A percentile compares a stretch with the other conserved stretches of the same genome.
Conservation (phyloP, 225 moss, liverwort and hornwort species). For the Ulota crispa region DNA sequence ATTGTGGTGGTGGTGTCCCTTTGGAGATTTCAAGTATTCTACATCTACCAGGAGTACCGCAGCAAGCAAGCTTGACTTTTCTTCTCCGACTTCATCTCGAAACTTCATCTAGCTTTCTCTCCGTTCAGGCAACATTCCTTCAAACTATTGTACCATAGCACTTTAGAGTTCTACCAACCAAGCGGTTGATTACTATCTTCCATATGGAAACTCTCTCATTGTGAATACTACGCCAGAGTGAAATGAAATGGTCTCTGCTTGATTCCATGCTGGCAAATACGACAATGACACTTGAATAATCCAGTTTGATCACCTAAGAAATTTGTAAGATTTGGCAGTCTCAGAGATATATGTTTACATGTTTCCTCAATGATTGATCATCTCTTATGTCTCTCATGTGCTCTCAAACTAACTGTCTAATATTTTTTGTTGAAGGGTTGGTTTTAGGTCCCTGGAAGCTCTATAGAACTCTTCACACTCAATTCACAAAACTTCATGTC, state of each 20-base stretch:
- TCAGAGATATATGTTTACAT: not conserved
- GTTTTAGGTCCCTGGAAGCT: not conserved
- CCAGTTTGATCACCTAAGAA: too few relatives aligned
- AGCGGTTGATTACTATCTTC: not conserved
- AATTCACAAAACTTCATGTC: too few relatives aligned
- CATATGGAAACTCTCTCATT: not conserved
- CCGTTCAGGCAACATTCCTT: not conserved
- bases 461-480: not conserved
- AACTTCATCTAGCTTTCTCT: not conserved
- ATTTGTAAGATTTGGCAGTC: not conserved
- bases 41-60: slow-evolving; percentile 54
- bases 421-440: not conserved
- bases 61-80: slow-evolving; percentile 48
- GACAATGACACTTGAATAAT: not conserved
- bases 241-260: not conserved
- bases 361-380: not conserved
- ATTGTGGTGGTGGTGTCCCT: slow-evolving; percentile 36
- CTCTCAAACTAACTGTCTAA: not conserved
- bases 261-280: not conserved
- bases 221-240: not conserved
- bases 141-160: not conserved
- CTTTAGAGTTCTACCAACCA: not conserved
- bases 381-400: not conserved
- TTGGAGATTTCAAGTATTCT: slow-evolving; percentile 63
- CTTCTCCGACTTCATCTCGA: not conserved